These are phyloP conservation scores for Suillus luteus DNA, from an alignment of 768 basidiomycete genomes.

Conservation along the genomic window DNA sequence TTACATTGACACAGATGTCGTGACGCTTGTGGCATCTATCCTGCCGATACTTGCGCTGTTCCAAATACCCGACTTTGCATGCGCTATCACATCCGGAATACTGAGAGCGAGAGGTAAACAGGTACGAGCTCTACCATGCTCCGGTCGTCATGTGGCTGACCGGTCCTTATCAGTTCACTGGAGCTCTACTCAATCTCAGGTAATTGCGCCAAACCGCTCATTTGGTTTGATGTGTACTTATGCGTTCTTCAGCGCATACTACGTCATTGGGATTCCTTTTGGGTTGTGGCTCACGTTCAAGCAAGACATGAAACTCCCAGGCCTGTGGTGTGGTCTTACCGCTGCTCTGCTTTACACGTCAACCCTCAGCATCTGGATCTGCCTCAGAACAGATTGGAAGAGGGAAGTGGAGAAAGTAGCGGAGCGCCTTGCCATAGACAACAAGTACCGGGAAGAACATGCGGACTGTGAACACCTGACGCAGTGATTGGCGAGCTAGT, in stretches of 20 bases:
- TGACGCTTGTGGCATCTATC: slow-evolving; percentile 53
- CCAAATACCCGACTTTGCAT: slow-evolving; percentile 80
- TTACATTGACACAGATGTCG: slow-evolving; percentile 22
- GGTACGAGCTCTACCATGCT: slow-evolving; percentile 30
- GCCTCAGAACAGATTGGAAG: slow-evolving; percentile 64
- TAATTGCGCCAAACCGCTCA: slow-evolving; percentile 24
- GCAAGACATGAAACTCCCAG: slow-evolving; percentile 58
- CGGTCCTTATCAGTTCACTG: slow-evolving; percentile 52
- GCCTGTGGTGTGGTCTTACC: slow-evolving; percentile 88
- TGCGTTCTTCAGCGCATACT: slow-evolving; percentile 59
- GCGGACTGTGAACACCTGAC: not conserved
- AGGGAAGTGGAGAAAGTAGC: slow-evolving; percentile 61
- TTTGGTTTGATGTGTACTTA: slow-evolving; percentile 5
- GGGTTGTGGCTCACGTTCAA: slow-evolving; percentile 79
- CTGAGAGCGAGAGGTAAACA: slow-evolving; percentile 84
- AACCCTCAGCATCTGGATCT: slow-evolving; percentile 51
- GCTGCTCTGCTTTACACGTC: slow-evolving; percentile 58
- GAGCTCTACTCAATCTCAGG: slow-evolving; percentile 81
- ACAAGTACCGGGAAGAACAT: slow-evolving; percentile 26
- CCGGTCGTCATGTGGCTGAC: not conserved
- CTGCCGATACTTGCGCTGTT: slow-evolving; percentile 77
- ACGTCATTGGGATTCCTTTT: slow-evolving; percentile 79
- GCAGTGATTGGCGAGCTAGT: not conserved
- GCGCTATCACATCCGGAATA: slow-evolving; percentile 74
- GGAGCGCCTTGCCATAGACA: slow-evolving; percentile 47